A percentile compares a stretch with the other conserved stretches of the same genome.
phyloP scores from a whole-genome alignment of 192 early-diverging fungal species.

The Linnemannia hyalina region DNA sequence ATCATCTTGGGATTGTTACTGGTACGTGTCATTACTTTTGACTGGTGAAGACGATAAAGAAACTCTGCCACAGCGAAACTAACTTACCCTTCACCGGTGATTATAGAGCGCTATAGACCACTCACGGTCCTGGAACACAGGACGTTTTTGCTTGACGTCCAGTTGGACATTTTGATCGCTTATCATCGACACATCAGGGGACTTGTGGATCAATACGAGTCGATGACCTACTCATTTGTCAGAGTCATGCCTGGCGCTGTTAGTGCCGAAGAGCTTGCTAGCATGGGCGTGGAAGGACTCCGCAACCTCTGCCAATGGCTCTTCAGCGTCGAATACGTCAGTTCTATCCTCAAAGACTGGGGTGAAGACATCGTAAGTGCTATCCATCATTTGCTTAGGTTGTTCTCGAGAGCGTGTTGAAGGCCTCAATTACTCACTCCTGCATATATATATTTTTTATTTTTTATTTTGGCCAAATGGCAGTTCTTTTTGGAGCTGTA shows the following conservation, averaged over 20 bases:
- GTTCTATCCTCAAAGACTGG: conserved; percentile 62
- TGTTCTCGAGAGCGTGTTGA: background rate
- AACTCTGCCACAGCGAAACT: no score
- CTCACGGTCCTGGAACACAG: conserved; percentile 71
- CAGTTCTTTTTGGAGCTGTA: conserved; percentile 70
- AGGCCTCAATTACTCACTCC: background rate
- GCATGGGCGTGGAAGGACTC: conserved; percentile 59
- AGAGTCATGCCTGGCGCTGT: conserved; percentile 67
- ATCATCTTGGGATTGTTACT: conserved; percentile 73
- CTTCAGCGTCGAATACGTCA: conserved; percentile 60
- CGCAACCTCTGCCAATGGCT: conserved; percentile 66
- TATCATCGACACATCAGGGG: conserved; percentile 66
- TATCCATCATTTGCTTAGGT: background rate
- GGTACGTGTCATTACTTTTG: conserved; percentile 24
- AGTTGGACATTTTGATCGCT: conserved; percentile 70
- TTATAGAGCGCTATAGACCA: conserved; percentile 66
- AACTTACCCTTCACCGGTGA: background rate
- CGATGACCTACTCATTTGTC: conserved; percentile 63
- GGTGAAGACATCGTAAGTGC: conserved; percentile 66
- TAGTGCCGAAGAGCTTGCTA: conserved; percentile 57
- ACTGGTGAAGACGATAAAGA: background rate
- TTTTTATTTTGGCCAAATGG: background rate
- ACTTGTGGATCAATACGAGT: conserved; percentile 68
- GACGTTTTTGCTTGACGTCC: conserved; percentile 71
- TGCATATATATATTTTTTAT: no score